Conservation (phyloP, 495 filamentous ascomycete genomes). For the Neurospora sublineolata region DNA sequence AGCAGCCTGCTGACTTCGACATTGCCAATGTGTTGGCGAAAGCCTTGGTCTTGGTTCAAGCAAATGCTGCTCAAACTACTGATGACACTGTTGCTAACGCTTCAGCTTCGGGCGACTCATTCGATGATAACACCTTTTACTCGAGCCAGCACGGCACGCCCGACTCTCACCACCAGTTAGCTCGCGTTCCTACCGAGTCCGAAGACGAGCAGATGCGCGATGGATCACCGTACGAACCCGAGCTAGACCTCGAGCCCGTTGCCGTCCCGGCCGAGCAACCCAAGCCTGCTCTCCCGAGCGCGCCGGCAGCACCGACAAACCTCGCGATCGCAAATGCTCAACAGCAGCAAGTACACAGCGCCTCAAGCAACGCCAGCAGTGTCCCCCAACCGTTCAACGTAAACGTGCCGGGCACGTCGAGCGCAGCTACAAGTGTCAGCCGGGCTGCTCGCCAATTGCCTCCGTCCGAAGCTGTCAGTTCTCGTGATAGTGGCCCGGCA, state of each 20-base stretch:
- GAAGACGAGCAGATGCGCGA: constrained; percentile 35
- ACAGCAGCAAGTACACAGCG: constrained; percentile 4
- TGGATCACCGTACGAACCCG: constrained; percentile 22
- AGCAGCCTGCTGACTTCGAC: constrained; percentile 60
- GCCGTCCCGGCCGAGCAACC: neutral
- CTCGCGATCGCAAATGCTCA: neutral
- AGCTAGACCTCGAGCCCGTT: constrained; percentile 16
- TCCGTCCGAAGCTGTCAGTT: constrained; percentile 14
- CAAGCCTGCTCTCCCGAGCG: constrained; percentile 3
- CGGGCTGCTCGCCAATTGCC: constrained; percentile 5
- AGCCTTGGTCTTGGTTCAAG: constrained; percentile 56
- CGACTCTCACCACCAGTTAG: constrained; percentile 25
- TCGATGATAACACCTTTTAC: constrained; percentile 92
- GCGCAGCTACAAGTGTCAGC: constrained; percentile 5
- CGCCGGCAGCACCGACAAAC: constrained; percentile 3
- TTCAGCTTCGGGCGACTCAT: constrained; percentile 58
- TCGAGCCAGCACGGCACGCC: constrained; percentile 60
- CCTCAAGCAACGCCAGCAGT: constrained; percentile 1
- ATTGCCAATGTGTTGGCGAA: constrained; percentile 60
- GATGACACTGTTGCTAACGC: constrained; percentile 49
- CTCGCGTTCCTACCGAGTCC: constrained; percentile 28
- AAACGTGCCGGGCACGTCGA: constrained; percentile 8
- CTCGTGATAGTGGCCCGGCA: constrained; percentile 25
- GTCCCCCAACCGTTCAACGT: constrained; percentile 1
- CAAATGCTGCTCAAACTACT: constrained; percentile 30